phyloP scores from a whole-genome alignment of 2,329 filamentous ascomycete genomes.

The Phialocephala sp. region DNA sequence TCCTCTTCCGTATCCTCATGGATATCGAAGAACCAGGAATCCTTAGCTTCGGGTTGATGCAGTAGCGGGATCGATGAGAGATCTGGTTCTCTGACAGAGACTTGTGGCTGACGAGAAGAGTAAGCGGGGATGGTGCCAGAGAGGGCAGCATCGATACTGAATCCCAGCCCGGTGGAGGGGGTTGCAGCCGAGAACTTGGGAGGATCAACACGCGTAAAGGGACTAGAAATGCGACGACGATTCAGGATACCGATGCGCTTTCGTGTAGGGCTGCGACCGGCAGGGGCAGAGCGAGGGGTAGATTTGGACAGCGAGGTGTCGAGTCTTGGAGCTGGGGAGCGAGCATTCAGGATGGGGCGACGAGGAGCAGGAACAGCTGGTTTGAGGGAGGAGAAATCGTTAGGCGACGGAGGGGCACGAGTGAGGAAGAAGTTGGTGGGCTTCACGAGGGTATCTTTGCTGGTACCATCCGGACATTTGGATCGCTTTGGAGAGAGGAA shows the following conservation, averaged over 20 bases:
- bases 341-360: conserved; percentile 55
- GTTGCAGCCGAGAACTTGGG: conserved; percentile 61
- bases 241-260: conserved; percentile 73
- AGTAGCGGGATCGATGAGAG: conserved; percentile 40
- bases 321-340: conserved; percentile 56
- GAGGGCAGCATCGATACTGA: conserved; percentile 84
- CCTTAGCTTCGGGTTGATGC: conserved; percentile 57
- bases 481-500: conserved; percentile 60
- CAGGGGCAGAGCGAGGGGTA: conserved; percentile 68
- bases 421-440: conserved; percentile 44
- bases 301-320: conserved; percentile 49
- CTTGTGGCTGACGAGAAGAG: conserved; percentile 47
- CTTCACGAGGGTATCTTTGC: conserved; percentile 37
- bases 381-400: conserved; percentile 37
- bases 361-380: conserved; percentile 25
- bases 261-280: conserved; percentile 80
- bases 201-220: conserved; percentile 73
- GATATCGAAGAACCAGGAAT: conserved; percentile 90
- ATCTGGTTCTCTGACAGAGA: conserved; percentile 31
- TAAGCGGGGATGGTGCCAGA: conserved; percentile 75
- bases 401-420: conserved; percentile 42
- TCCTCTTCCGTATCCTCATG: conserved; percentile 91
- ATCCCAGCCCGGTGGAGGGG: conserved; percentile 61
- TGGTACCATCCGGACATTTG: conserved; percentile 54
- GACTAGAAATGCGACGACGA: conserved; percentile 67